A percentile compares a stretch with the other conserved stretches of the same genome.
phyloP scores from a whole-genome alignment of 208 protist species.

The Crithidia brevicula region DNA sequence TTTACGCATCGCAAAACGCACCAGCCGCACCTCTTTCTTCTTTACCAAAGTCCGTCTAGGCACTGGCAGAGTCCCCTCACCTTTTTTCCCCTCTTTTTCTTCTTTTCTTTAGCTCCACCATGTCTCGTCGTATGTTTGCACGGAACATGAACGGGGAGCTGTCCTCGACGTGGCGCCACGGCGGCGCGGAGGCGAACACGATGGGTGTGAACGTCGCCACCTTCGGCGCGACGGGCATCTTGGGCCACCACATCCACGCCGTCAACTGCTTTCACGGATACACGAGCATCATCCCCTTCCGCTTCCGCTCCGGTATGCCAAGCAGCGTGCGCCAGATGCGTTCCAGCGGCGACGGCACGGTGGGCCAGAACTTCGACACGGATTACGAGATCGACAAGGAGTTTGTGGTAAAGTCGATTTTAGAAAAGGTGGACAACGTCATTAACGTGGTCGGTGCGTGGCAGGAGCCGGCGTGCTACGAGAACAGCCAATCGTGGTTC shows the following conservation, averaged over 20 bases:
- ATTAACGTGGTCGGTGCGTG: constrained; percentile 85
- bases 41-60: too few species aligned
- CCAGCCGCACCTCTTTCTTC: background rate
- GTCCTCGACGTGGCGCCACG: constrained; percentile 81
- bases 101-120: constrained; percentile 18
- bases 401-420: constrained; percentile 90
- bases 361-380: constrained; percentile 89
- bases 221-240: constrained; percentile 86
- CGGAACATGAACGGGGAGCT: constrained; percentile 90
- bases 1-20: background rate
- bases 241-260: constrained; percentile 77
- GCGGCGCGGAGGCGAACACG: constrained; percentile 74
- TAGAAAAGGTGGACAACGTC: constrained; percentile 86
- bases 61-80: background rate
- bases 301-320: constrained; percentile 80
- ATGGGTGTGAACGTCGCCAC: constrained; percentile 88
- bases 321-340: constrained; percentile 80
- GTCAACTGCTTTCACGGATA: constrained; percentile 83
- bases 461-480: constrained; percentile 88
- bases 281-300: constrained; percentile 87
- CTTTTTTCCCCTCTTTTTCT: background rate
- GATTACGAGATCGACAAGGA: constrained; percentile 93
- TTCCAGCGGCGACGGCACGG: constrained; percentile 79
- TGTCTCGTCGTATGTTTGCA: constrained; percentile 88
- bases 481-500: constrained; percentile 92